phyloP scores from a whole-genome alignment of 2,329 filamentous ascomycete genomes.

The Sphaceloma murrayae region DNA sequence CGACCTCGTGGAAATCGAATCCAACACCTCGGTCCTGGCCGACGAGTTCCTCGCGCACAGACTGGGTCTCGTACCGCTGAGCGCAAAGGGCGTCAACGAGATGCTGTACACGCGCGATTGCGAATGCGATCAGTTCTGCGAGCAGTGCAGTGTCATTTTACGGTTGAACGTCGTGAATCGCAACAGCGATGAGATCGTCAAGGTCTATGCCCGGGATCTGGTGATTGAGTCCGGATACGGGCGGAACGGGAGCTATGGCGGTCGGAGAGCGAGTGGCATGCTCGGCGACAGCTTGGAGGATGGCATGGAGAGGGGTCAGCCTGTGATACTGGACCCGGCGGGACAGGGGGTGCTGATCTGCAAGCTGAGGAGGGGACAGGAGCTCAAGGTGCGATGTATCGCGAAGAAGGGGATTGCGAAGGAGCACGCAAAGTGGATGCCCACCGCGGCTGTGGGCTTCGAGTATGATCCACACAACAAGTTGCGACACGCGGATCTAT shows the following conservation, averaged over 20 bases:
- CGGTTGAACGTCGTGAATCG: constrained; percentile 63
- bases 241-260: background rate
- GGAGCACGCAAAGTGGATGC: constrained; percentile 97
- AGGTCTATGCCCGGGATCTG: constrained; percentile 85
- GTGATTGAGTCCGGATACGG: constrained; percentile 42
- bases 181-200: constrained; percentile 78
- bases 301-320: constrained; percentile 47
- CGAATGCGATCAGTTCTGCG: constrained; percentile 92
- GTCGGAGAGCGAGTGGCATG: constrained; percentile 40
- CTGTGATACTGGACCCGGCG: constrained; percentile 75
- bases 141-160: constrained; percentile 78
- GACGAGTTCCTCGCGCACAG: constrained; percentile 95
- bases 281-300: constrained; percentile 60
- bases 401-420: constrained; percentile 98
- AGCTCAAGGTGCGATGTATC: constrained; percentile 80
- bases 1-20: constrained; percentile 85
- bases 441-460: constrained; percentile 83
- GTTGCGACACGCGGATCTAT: constrained; percentile 80
- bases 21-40: constrained; percentile 89
- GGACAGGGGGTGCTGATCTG: constrained; percentile 75
- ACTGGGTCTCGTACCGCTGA: constrained; percentile 79
- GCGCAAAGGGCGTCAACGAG: constrained; percentile 70
- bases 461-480: constrained; percentile 99
- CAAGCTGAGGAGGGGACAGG: constrained; percentile 82
- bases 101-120: constrained; percentile 87